A percentile compares a stretch with the other conserved stretches of the same genome.
phyloP scores from a whole-genome alignment of 495 filamentous ascomycete genomes.

The Penicillium simplicissimum region DNA sequence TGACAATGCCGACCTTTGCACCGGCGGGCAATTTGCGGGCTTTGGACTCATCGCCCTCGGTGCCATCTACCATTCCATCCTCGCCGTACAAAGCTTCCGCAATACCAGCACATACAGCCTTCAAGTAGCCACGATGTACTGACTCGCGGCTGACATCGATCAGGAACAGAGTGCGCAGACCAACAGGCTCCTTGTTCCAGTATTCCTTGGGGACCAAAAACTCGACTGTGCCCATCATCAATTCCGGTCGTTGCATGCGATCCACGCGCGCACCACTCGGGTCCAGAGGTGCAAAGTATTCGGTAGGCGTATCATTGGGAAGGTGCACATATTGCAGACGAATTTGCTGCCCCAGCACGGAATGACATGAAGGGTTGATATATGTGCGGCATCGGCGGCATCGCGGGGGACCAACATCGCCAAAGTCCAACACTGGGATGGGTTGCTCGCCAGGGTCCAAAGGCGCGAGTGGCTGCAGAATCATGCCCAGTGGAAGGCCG shows the following conservation, averaged over 20 bases:
- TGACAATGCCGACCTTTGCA: constrained; percentile 90
- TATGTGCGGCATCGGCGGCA: constrained; percentile 94
- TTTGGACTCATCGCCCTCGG: constrained; percentile 50
- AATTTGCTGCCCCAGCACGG: constrained; percentile 92
- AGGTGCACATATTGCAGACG: constrained; percentile 97
- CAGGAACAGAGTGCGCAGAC: constrained; percentile 83
- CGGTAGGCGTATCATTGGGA: constrained; percentile 89
- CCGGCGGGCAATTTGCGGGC: constrained; percentile 68
- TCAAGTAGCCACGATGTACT: constrained; percentile 83
- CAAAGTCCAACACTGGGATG: constrained; percentile 94
- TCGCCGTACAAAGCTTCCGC: constrained; percentile 77
- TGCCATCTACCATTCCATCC: constrained; percentile 48
- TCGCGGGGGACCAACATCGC: constrained; percentile 84
- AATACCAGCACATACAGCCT: constrained; percentile 89
- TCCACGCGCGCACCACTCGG: constrained; percentile 86
- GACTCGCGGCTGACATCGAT: constrained; percentile 93
- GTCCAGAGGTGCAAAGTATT: constrained; percentile 91
- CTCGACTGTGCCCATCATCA: constrained; percentile 89
- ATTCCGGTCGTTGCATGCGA: constrained; percentile 83
- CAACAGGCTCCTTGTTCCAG: constrained; percentile 93
- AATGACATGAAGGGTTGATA: constrained; percentile 99
- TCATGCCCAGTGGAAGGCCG: constrained; percentile 79
- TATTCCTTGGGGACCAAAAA: constrained; percentile 98
- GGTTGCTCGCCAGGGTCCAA: constrained; percentile 82
- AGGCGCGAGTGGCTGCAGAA: constrained; percentile 86